Percentiles rank a stretch among this genome's conserved stretches.
Conservation (phyloP, 2,329 filamentous ascomycete genomes). For the Sporothrix dimorphospora region DNA sequence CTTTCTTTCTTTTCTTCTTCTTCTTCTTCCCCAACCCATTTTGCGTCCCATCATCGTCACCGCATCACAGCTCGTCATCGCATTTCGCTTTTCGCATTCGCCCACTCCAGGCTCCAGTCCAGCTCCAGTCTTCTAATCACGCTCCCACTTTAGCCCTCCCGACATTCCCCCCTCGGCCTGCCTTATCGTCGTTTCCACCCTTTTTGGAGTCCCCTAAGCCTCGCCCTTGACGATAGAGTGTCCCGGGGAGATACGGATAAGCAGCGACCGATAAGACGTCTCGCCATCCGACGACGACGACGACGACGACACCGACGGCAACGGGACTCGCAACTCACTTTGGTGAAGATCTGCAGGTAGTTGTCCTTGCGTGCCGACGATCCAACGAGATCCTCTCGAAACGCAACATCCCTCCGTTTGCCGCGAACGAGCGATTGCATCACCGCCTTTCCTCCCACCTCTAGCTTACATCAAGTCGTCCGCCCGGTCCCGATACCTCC, state of each 20-base stretch:
- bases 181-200: neutral
- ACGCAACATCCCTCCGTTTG: neutral
- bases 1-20: neutral
- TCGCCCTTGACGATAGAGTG: neutral
- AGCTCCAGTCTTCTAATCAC: slow-evolving; percentile 8
- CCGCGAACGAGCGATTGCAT: neutral
- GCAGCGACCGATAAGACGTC: slow-evolving; percentile 1
- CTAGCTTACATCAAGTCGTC: neutral
- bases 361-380: neutral
- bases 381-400: neutral
- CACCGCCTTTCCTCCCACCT: neutral
- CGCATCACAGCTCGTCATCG: neutral
- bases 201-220: neutral
- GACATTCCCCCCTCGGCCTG: neutral
- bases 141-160: neutral
- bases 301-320: neutral
- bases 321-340: neutral
- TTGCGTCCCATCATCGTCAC: neutral
- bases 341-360: neutral
- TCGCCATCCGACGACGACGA: slow-evolving; percentile 7
- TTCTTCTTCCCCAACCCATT: neutral
- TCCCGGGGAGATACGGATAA: slow-evolving; percentile 15
- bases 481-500: neutral
- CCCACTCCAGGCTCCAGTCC: neutral
- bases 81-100: neutral